A percentile compares a stretch with the other conserved stretches of the same genome.
phyloP scores from a whole-genome alignment of 768 basidiomycete species.

The Termitomyces titanicus region DNA sequence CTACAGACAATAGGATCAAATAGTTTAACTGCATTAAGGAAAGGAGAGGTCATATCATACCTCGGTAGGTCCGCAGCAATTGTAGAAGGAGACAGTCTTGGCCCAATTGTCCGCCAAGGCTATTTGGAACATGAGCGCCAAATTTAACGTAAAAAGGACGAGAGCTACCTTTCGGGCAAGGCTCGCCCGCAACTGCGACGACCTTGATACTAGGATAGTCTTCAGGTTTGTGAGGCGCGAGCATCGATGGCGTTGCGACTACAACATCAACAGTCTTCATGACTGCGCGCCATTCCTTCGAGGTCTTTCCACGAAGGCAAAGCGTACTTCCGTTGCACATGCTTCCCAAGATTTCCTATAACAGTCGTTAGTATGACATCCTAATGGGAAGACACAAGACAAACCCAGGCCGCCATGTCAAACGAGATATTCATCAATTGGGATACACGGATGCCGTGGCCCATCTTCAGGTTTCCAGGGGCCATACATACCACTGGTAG shows the following conservation, averaged over 20 bases:
- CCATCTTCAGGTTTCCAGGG: conserved; percentile 56
- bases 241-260: conserved; percentile 50
- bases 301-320: conserved; percentile 47
- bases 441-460: conserved; percentile 48
- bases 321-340: conserved; percentile 49
- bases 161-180: conserved; percentile 41
- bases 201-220: conserved; percentile 48
- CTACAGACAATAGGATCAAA: conserved; percentile 15
- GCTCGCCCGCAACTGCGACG: conserved; percentile 50
- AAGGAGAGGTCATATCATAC: conserved; percentile 15
- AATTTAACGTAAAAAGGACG: not conserved
- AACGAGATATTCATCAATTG: conserved; percentile 64
- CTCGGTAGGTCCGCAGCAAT: conserved; percentile 56
- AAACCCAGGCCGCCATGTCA: conserved; percentile 62
- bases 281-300: conserved; percentile 44
- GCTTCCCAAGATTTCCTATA: conserved; percentile 50
- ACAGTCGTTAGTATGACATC: conserved; percentile 35
- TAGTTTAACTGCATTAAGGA: not conserved
- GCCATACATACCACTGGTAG: conserved; percentile 30
- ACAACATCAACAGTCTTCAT: conserved; percentile 49
- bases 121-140: conserved; percentile 7
- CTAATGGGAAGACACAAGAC: not conserved
- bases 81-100: conserved; percentile 36
- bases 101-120: conserved; percentile 43
- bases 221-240: conserved; percentile 40